Conservation (phyloP, 2,329 filamentous ascomycete genomes). For the Aspergillus melleus region DNA sequence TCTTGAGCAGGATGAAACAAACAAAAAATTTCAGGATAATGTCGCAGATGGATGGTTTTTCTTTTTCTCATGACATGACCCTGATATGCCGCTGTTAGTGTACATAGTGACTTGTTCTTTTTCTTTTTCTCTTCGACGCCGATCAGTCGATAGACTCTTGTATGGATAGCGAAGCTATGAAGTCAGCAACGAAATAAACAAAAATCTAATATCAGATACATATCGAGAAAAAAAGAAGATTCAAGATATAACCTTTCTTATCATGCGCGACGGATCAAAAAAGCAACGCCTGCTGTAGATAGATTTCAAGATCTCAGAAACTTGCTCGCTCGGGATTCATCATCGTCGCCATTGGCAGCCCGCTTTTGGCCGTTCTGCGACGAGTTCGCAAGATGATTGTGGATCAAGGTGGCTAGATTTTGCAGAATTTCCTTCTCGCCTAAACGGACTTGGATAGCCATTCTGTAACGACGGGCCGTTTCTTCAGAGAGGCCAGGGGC, state of each 20-base stretch:
- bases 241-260: conserved; percentile 17
- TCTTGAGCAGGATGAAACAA: conserved; percentile 15
- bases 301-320: conserved; percentile 21
- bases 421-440: conserved; percentile 71
- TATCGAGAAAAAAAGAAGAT: conserved; percentile 23
- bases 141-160: conserved; percentile 29
- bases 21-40: conserved; percentile 21
- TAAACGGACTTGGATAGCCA: conserved; percentile 67
- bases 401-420: conserved; percentile 50
- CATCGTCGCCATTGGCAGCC: conserved; percentile 23
- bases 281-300: conserved; percentile 1
- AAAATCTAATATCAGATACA: conserved; percentile 34
- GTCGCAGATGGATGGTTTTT: conserved; percentile 19
- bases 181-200: conserved; percentile 34
- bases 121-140: conserved; percentile 15
- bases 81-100: conserved; percentile 35
- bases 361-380: conserved; percentile 28
- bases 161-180: conserved; percentile 42
- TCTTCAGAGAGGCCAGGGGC: conserved; percentile 37
- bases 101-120: conserved; percentile 36
- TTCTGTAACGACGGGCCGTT: conserved; percentile 42
- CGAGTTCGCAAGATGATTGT: conserved; percentile 20
- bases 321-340: conserved; percentile 31
- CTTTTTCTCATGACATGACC: conserved; percentile 23
- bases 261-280: conserved; percentile 1